A percentile compares a stretch with the other conserved stretches of the same genome.
These are phyloP conservation scores for Naganishia antarctica DNA, from an alignment of 768 basidiomycete species.

Conservation along the genomic window DNA sequence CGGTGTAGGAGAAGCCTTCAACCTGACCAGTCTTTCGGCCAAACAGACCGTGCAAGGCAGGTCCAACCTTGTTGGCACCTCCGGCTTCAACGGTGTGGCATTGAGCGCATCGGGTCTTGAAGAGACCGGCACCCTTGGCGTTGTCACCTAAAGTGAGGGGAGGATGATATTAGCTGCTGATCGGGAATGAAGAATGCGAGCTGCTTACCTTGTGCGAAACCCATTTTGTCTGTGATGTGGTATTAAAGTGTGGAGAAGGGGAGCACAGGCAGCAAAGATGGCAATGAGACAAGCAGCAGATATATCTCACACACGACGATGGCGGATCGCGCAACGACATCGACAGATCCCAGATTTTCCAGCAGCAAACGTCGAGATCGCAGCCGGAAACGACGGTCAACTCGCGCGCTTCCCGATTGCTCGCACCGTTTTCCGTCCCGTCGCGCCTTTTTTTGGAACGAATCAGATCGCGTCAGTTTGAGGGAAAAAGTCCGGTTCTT, in stretches of 20 bases:
- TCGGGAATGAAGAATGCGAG: neutral
- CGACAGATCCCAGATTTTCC: no score
- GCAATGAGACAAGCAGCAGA: neutral
- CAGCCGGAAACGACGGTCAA: no score
- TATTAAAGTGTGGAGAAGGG: neutral
- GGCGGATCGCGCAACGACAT: no score
- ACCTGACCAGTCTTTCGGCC: slow-evolving; percentile 66
- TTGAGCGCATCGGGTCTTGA: slow-evolving; percentile 63
- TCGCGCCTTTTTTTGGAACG: neutral
- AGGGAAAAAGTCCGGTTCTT: neutral
- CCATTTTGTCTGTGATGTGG: slow-evolving; percentile 21
- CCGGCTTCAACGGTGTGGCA: slow-evolving; percentile 74
- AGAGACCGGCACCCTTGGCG: slow-evolving; percentile 83
- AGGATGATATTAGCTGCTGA: neutral
- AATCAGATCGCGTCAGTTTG: neutral
- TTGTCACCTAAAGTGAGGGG: slow-evolving; percentile 62
- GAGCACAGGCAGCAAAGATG: neutral
- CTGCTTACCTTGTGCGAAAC: slow-evolving; percentile 25
- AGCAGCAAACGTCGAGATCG: neutral
- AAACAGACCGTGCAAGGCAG: slow-evolving; percentile 85
- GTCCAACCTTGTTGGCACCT: slow-evolving; percentile 61
- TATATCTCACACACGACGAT: neutral
- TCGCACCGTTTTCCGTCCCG: neutral
- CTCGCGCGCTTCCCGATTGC: no score
- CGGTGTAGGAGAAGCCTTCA: slow-evolving; percentile 82